These are phyloP conservation scores for Lentinula aciculospora DNA, from an alignment of 768 basidiomycete genomes.

Conservation along the genomic window DNA sequence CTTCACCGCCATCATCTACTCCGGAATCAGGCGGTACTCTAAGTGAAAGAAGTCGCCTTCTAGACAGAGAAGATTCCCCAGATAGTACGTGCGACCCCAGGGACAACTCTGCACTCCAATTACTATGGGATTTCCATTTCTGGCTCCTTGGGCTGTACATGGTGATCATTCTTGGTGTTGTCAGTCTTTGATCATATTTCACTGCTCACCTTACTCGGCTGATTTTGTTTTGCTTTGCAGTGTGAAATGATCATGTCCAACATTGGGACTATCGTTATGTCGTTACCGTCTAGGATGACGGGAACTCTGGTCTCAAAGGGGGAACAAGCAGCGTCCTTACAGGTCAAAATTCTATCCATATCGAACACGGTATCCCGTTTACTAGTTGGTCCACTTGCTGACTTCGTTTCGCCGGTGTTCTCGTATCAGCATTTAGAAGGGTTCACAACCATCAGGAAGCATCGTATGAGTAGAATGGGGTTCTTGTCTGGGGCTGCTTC, in stretches of 20 bases:
- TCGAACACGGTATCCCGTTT: constrained; percentile 71
- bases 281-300: constrained; percentile 38
- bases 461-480: constrained; percentile 52
- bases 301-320: constrained; percentile 21
- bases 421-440: constrained; percentile 32
- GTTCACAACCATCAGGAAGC: constrained; percentile 36
- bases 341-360: constrained; percentile 67
- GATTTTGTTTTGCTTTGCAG: constrained; percentile 26
- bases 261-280: constrained; percentile 69
- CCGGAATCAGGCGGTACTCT: neutral
- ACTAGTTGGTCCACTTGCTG: constrained; percentile 62
- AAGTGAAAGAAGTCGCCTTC: neutral
- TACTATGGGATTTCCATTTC: constrained; percentile 54
- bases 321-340: constrained; percentile 37
- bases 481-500: constrained; percentile 50
- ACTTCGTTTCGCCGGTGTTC: constrained; percentile 62
- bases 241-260: constrained; percentile 83
- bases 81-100: neutral
- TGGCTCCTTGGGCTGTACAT: constrained; percentile 56
- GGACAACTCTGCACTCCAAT: constrained; percentile 17
- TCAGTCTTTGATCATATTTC: constrained; percentile 30
- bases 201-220: neutral
- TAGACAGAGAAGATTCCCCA: constrained; percentile 6
- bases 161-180: constrained; percentile 58
- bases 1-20: neutral